These are phyloP conservation scores for Cryptococcus sp. DNA, from an alignment of 1,284 basidiomycete genomes.

Conservation along the genomic window DNA sequence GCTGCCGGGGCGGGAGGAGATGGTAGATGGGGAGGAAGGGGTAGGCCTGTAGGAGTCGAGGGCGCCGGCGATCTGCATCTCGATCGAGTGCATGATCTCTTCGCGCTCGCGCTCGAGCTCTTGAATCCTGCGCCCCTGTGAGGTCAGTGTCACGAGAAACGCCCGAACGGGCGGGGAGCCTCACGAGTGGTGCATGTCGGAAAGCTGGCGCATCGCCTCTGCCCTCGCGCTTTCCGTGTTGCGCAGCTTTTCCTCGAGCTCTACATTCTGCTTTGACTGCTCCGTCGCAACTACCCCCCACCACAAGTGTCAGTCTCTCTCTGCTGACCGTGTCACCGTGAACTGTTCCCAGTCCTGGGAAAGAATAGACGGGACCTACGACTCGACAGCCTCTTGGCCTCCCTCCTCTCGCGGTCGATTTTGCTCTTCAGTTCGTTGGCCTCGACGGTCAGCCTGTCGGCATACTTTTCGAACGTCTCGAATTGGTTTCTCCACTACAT, in stretches of 20 bases:
- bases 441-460: slow-evolving; percentile 50
- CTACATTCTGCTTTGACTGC: slow-evolving; percentile 35
- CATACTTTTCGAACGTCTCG: slow-evolving; percentile 52
- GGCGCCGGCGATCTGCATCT: slow-evolving; percentile 43
- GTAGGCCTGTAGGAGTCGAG: slow-evolving; percentile 18
- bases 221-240: slow-evolving; percentile 45
- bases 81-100: slow-evolving; percentile 46
- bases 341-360: neutral
- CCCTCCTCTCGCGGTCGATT: slow-evolving; percentile 51
- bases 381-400: slow-evolving; percentile 46
- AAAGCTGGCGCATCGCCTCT: slow-evolving; percentile 48
- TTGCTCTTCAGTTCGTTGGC: slow-evolving; percentile 50
- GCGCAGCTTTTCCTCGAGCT: slow-evolving; percentile 39
- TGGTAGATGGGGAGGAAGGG: neutral
- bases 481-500: slow-evolving; percentile 52
- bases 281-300: slow-evolving; percentile 24
- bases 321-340: neutral
- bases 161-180: slow-evolving; percentile 4
- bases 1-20: slow-evolving; percentile 7
- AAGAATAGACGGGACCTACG: slow-evolving; percentile 20
- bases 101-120: slow-evolving; percentile 48
- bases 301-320: neutral
- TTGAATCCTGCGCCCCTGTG: slow-evolving; percentile 30
- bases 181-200: slow-evolving; percentile 47
- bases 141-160: neutral